Conservation (phyloP, 129 eudicot genomes). For the Flaveria linearis region DNA sequence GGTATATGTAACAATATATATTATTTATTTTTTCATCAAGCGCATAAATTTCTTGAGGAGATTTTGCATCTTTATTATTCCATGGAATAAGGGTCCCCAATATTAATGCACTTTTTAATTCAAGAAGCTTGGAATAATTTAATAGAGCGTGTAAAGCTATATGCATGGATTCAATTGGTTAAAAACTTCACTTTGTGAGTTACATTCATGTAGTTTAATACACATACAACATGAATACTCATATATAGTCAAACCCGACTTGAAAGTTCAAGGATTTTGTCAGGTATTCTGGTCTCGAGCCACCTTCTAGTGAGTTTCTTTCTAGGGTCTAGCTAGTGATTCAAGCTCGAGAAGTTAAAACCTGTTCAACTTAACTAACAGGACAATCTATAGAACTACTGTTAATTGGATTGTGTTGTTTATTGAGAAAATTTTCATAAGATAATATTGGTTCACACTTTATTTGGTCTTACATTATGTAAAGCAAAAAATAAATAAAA, state of each 20-base stretch:
- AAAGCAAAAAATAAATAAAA: neutral
- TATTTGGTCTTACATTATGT: neutral
- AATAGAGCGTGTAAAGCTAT: neutral
- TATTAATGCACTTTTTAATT: conserved; percentile 28
- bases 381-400: neutral
- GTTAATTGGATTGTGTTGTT: neutral
- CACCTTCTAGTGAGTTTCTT: too few relatives aligned
- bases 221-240: too few relatives aligned
- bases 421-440: neutral
- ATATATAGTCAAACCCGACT: too few relatives aligned
- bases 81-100: conserved; percentile 22
- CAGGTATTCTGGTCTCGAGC: too few relatives aligned
- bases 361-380: too few relatives aligned
- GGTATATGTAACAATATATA: neutral
- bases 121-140: conserved; percentile 38
- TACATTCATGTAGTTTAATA: neutral
- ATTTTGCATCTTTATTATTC: conserved; percentile 29
- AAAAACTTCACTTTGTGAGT: conserved; percentile 8
- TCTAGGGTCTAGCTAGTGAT: neutral
- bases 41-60: neutral
- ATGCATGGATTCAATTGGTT: conserved; percentile 11
- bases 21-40: neutral
- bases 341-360: neutral
- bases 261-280: too few relatives aligned
- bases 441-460: neutral